Percentiles rank a stretch among this genome's conserved stretches.
Conservation (phyloP, 1,284 basidiomycete genomes). For the Cystobasidium slooffiae region DNA sequence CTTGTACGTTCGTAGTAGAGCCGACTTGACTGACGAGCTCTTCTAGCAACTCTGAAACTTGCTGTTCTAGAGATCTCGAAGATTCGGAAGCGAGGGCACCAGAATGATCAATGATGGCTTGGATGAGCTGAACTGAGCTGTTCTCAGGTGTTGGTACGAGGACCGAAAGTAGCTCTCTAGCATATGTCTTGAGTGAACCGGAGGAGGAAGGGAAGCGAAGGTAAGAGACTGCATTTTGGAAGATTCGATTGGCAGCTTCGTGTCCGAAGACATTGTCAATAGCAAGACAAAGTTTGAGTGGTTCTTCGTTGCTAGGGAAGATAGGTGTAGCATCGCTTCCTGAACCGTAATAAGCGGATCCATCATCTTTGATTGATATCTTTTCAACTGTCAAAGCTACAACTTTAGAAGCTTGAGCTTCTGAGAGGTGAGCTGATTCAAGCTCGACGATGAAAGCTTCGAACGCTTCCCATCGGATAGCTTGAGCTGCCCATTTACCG, state of each 20-base stretch:
- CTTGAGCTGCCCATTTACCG: slow-evolving; percentile 29
- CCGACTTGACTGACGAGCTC: slow-evolving; percentile 44
- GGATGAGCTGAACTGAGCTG: slow-evolving; percentile 10
- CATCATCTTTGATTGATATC: slow-evolving; percentile 15
- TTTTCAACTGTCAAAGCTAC: slow-evolving; percentile 24
- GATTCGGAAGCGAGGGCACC: slow-evolving; percentile 24
- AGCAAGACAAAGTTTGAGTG: not conserved
- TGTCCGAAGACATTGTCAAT: slow-evolving; percentile 11
- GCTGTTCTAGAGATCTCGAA: slow-evolving; percentile 23
- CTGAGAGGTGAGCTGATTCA: not conserved
- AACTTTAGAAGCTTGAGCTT: slow-evolving; percentile 23
- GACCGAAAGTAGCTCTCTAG: slow-evolving; percentile 8
- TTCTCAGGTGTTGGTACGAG: slow-evolving; percentile 7
- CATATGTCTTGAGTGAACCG: slow-evolving; percentile 14
- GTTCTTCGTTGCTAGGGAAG: slow-evolving; percentile 5
- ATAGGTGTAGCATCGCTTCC: slow-evolving; percentile 5
- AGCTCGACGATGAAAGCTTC: slow-evolving; percentile 28
- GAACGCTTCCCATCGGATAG: not conserved
- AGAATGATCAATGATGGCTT: slow-evolving; percentile 25
- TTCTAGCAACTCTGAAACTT: slow-evolving; percentile 26
- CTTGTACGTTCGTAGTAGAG: not conserved
- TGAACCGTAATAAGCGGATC: slow-evolving; percentile 19
- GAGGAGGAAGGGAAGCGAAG: slow-evolving; percentile 11
- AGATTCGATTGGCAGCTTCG: not conserved
- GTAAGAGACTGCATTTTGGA: slow-evolving; percentile 18